Evolutionary conservation across 148 eudicot species (phyloP), one percentile per base, ranked within the genome.

Genomic region (Rhododendron kiyosumense): DNA sequence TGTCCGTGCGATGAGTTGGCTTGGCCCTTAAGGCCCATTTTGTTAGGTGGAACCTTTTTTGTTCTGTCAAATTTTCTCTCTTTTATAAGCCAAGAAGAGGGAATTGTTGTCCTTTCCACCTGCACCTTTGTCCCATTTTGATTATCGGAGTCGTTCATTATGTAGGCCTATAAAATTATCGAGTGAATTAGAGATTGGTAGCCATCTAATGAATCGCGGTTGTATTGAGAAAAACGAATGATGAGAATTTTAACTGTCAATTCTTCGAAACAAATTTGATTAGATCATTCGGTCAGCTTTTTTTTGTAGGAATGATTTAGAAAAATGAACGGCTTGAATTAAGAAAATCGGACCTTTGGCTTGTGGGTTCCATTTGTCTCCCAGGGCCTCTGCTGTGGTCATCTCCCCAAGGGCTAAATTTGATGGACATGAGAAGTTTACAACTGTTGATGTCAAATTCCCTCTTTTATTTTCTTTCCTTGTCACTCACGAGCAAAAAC

Each of bases 1-100:
- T 84, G 74, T 85, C 43, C 85, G 74, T 46, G 45, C 84, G 59
- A 22, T 79, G 77, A 77, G 84, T 71, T 85, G 84, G 74, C 26
- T 74, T 69, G 34, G 86, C 67, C 78, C 75, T 26, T 12, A 32
- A 41, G 69, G 49, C 48, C 84, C 22, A 28, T 79, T 86, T 67
- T 83, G 84, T 36, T 82, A 10, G 24, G 61, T 82, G 65, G 73
- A 49, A 46, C 28, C 80, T 78, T 45, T 24, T 22, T 86, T n/a
- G 5, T 30, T n/a, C 22, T 30, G 1, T 38, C 13, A 24, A 20
- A 24, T 83, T 65, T 30, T 14, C 54, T 51, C 3, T 59, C 9
- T 71, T 22, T n/a, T 71, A 51, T 51, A 17, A 32, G 5, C 81
- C 81, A 46, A 78, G 54, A 45, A 78, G 34, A 26, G 82, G 20